phyloP scores from a whole-genome alignment of 2,329 filamentous ascomycete species.

The Botrytis deweyae region DNA sequence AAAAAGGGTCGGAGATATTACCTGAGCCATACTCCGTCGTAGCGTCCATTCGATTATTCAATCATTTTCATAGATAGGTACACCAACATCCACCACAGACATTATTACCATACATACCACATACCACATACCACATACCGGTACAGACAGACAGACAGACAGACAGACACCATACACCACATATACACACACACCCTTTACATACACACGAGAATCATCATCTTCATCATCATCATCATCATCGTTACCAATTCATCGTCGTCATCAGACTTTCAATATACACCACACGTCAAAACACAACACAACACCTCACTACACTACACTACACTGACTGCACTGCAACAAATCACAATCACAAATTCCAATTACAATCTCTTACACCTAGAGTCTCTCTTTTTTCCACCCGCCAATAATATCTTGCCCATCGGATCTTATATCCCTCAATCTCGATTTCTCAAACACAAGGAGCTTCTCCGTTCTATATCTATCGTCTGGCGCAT shows the following conservation, averaged over 20 bases:
- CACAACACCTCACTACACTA: no score
- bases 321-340: neutral
- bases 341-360: neutral
- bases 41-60: slow-evolving; percentile 3
- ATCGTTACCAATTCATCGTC: neutral
- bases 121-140: neutral
- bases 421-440: neutral
- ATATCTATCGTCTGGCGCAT: neutral
- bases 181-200: neutral
- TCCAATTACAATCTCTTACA: neutral
- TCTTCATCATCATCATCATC: neutral
- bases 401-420: neutral
- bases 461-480: neutral
- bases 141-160: neutral
- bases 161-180: neutral
- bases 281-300: neutral
- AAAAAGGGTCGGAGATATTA: neutral
- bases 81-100: neutral
- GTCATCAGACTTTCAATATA: neutral
- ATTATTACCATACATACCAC: neutral
- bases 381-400: neutral
- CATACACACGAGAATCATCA: neutral
- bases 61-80: slow-evolving; percentile 8
- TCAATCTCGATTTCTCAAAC: neutral
- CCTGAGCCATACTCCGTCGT: neutral